Base-by-base conservation (phyloP, 768 basidiomycete genomes). In the Psilocybe tampanensis region DNA sequence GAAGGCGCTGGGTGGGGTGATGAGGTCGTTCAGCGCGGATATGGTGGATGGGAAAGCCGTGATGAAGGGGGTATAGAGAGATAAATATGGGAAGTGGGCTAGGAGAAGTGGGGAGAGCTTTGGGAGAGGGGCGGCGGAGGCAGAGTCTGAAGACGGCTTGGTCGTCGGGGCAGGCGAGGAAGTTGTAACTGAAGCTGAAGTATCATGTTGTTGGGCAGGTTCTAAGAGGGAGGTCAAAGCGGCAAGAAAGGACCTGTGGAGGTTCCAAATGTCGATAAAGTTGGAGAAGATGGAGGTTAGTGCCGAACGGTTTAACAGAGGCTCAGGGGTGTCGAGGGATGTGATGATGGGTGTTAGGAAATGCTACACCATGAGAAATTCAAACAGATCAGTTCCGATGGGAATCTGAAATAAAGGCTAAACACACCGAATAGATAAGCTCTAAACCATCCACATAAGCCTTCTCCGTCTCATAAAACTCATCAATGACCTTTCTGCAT, bases 241-340 rank as follows among this genome's bases (percentile, higher is more conserved):
- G 6, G 81, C 74, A 56, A 86, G 84, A 71, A 93, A 88, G 2
- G 88, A 83, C 50, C 83, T 88, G 71, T 93, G 91, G 42, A 92
- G 79, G 64, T 92, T 94, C 92, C 89, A 93, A 32, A 95, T 94
- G 70, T 94, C 92, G 66, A 93, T 87, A 61, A 94, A 93, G 70
- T 94, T 94, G 60, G 89, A 89, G 71, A 95, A 95, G 33, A 94
- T 76, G 12, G 85, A 79, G 0, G 86, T 89, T 55, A 94, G 80
- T 44, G 85, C 81, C 2, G 81, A 70, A 55, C 90, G 84, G 56
- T 85, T 78, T 48, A 94, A 78, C n/a, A 94, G 70, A 2, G 90
- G 87, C 22, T 82, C 76, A 3, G 84, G 63, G 2, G 83, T 85
- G 59, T 91, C 89, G 60, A 94, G 74, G 5, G 93, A 88, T 18